A percentile compares a stretch with the other conserved stretches of the same genome.
These are phyloP conservation scores for Phytophthora citricola DNA, from an alignment of 352 stramenopile genomes.

Conservation along the genomic window DNA sequence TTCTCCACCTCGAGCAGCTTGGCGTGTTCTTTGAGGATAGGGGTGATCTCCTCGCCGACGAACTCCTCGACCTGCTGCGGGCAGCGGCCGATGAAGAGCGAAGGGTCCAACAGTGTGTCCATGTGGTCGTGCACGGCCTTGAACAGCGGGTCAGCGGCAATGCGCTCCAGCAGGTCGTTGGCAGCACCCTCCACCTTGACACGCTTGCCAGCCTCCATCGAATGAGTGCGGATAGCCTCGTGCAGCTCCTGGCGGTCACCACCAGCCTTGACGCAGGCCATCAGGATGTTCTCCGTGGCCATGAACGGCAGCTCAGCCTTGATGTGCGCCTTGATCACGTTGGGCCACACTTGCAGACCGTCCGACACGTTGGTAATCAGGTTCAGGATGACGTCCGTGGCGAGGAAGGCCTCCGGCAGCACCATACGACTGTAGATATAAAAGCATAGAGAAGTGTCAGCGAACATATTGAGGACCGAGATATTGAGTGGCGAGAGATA, in stretches of 20 bases:
- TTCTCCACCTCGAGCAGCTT: slow-evolving; percentile 91
- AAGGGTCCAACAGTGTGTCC: slow-evolving; percentile 95
- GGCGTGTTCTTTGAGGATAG: slow-evolving; percentile 92
- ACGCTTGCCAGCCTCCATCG: slow-evolving; percentile 97
- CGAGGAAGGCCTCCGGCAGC: slow-evolving; percentile 98
- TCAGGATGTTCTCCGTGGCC: slow-evolving; percentile 99
- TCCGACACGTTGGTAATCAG: slow-evolving; percentile 97
- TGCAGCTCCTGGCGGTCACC: slow-evolving; percentile 98
- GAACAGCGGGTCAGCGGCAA: slow-evolving; percentile 95
- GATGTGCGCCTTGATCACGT: slow-evolving; percentile 97
- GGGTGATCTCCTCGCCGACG: slow-evolving; percentile 93
- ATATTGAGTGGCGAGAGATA: neutral
- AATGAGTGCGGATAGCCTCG: slow-evolving; percentile 98
- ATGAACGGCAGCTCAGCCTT: slow-evolving; percentile 99
- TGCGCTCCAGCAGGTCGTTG: slow-evolving; percentile 98
- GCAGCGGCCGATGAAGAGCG: slow-evolving; percentile 97
- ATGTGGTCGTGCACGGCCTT: slow-evolving; percentile 95
- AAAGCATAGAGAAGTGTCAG: slow-evolving; percentile 14
- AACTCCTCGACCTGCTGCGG: slow-evolving; percentile 97
- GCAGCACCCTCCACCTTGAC: slow-evolving; percentile 98
- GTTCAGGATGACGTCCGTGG: slow-evolving; percentile 98
- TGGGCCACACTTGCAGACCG: slow-evolving; percentile 96
- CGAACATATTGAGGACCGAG: neutral
- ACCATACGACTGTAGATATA: slow-evolving; percentile 88
- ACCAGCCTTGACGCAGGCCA: slow-evolving; percentile 98